A percentile compares a stretch with the other conserved stretches of the same genome.
These are phyloP conservation scores for Phytophthora constricta DNA, from an alignment of 352 stramenopile genomes.

Conservation along the genomic window DNA sequence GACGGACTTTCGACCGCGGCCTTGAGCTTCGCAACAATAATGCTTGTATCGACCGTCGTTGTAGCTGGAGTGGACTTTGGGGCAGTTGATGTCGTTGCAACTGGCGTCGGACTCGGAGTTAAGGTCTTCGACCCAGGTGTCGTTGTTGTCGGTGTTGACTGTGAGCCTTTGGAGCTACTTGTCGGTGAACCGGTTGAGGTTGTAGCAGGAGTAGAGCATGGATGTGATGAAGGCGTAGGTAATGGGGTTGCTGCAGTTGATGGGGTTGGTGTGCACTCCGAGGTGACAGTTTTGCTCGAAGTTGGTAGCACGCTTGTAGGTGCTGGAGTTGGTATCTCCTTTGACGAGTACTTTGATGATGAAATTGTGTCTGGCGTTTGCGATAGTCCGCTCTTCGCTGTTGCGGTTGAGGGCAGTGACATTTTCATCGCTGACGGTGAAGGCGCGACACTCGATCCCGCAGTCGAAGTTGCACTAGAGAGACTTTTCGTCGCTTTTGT, in stretches of 20 bases:
- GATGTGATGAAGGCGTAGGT: not conserved
- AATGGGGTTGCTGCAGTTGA: not conserved
- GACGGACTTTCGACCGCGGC: constrained; percentile 8
- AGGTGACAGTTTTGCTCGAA: not conserved
- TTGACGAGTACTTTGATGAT: not conserved
- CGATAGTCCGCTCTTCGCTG: too few species aligned
- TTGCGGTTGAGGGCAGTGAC: too few species aligned
- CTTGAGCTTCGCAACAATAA: constrained; percentile 22
- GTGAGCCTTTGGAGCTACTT: not conserved
- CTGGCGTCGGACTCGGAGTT: not conserved
- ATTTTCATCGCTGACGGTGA: too few species aligned
- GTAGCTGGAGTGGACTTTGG: not conserved
- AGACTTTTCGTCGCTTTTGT: not conserved
- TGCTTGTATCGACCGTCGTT: constrained; percentile 18
- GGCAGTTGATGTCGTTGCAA: not conserved
- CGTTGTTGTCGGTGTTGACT: not conserved
- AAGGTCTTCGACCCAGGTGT: not conserved
- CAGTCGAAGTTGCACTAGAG: constrained; percentile 7
- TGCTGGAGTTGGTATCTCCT: not conserved
- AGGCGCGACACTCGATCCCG: too few species aligned
- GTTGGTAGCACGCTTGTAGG: not conserved
- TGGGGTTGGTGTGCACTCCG: not conserved
- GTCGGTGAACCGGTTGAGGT: not conserved
- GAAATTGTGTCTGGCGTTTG: not conserved
- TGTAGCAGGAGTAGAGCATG: not conserved